Evolutionary conservation across 2,329 filamentous ascomycete genomes (phyloP), one percentile per base, ranked within the genome.

Genomic region (Talaromyces pinophilus): DNA sequence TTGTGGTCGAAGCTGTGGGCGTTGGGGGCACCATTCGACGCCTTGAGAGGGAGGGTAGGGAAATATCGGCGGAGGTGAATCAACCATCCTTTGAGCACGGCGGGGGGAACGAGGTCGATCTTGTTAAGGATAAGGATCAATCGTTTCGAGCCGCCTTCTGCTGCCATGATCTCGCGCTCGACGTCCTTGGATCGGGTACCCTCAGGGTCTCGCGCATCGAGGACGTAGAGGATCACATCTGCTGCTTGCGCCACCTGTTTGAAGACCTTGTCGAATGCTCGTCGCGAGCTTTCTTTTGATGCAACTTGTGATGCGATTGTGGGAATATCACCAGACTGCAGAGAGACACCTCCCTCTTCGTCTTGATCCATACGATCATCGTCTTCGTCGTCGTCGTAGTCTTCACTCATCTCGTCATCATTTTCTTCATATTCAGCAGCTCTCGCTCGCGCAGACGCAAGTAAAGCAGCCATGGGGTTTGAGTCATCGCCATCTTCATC

Each of bases 61-160:
- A 97, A 97, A 78, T 91, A 96, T 71, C 92, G 88, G 68, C 92
- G 90, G 69, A 97, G 86, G 79, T 97, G 88, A 67, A 86, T 80
- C 70, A 97, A 87, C 93, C 93, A 97, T 73, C 86, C 88, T 76
- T 92, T 92, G 54, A 97, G 87, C 13, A 94, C 90, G 57, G 88
- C 85, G 25, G 92, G 88, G 2, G 93, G 93, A 55, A 97, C 86
- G 65, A 97, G 86, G 77, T 97, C 93, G 76, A 96, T 93, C 86
- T 97, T 97, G 88, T 97, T 97, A 71, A 97, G 84, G 66, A 97
- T 87, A 67, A 97, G 87, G 67, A 97, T 96, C 67, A 97, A 85
- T 62, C 93, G 87, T 83, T 97, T 97, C 71, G 89, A 90, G 65
- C 91, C 91, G 33, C 86, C 86, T 15, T 92, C 91, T 10, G 92